A percentile compares a stretch with the other conserved stretches of the same genome.
Conservation (phyloP, 2,329 filamentous ascomycete species). For the Aureobasidium mangrovei region DNA sequence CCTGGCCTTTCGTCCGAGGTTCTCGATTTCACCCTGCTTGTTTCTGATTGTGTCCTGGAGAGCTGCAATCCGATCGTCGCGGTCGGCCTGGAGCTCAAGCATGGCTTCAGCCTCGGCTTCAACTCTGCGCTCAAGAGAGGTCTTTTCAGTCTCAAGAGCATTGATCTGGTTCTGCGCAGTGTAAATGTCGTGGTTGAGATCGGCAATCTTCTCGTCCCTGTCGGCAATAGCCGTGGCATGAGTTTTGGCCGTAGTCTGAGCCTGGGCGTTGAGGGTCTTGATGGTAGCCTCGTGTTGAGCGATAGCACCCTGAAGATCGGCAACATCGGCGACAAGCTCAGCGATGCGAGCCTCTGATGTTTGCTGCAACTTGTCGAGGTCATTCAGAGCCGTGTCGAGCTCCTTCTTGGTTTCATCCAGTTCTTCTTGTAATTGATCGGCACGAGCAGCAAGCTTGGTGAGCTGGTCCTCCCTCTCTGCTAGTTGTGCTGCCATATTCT, state of each 20-base stretch:
- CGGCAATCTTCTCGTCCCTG: conserved; percentile 25
- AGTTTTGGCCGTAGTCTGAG: conserved; percentile 19
- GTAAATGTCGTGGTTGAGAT: conserved; percentile 19
- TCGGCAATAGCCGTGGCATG: conserved; percentile 27
- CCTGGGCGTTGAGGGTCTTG: conserved; percentile 20
- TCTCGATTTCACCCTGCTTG: conserved; percentile 27
- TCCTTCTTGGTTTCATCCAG: conserved; percentile 17
- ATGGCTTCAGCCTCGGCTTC: conserved; percentile 28
- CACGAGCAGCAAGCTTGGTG: conserved; percentile 17
- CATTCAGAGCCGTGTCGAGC: conserved; percentile 21
- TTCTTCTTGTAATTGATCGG: conserved; percentile 17
- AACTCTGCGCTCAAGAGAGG: conserved; percentile 27
- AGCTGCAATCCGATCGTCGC: conserved; percentile 26
- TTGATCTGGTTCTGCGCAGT: conserved; percentile 16
- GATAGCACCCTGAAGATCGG: conserved; percentile 20
- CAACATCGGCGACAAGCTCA: conserved; percentile 23
- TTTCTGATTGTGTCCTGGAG: conserved; percentile 24
- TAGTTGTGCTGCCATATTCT: conserved; percentile 19
- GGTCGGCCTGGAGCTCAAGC: conserved; percentile 27
- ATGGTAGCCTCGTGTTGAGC: conserved; percentile 21
- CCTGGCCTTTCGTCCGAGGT: conserved; percentile 25
- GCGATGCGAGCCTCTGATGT: conserved; percentile 19
- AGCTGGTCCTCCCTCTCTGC: conserved; percentile 26
- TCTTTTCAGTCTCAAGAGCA: conserved; percentile 23
- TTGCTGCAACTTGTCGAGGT: conserved; percentile 21